Conservation (phyloP, 75 land plant species). For the Selaginella tamariscina region DNA sequence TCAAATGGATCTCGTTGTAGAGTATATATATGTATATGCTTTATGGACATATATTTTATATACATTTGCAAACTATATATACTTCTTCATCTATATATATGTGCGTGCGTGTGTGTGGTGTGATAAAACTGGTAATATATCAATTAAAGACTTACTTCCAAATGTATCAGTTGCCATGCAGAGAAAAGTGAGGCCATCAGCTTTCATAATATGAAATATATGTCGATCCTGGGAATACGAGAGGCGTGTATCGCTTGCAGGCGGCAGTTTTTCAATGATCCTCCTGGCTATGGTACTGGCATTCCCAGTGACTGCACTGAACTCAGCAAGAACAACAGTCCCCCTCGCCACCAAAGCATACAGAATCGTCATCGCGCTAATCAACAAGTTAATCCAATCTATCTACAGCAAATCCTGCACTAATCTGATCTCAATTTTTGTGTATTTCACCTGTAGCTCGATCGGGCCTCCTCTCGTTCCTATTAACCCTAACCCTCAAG, state of each 20-base stretch:
- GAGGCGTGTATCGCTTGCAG: slow-evolving; percentile 32
- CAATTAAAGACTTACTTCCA: slow-evolving; percentile 38
- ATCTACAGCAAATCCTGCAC: no score
- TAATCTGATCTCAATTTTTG: no score
- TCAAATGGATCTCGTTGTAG: no score
- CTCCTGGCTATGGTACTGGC: not conserved
- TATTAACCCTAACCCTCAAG: no score
- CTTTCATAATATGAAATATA: slow-evolving; percentile 55
- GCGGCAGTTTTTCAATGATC: slow-evolving; percentile 5
- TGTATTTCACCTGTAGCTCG: no score
- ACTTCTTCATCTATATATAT: no score
- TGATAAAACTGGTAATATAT: not conserved
- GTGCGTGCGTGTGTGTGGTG: not conserved
- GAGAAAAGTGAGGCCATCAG: slow-evolving; percentile 61
- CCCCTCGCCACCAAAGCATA: slow-evolving; percentile 6
- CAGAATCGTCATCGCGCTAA: slow-evolving; percentile 7
- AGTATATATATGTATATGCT: no score
- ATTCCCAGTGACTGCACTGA: slow-evolving; percentile 7
- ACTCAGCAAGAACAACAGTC: slow-evolving; percentile 1
- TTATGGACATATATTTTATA: no score
- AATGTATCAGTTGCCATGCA: slow-evolving; percentile 83
- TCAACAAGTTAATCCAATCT: no score
- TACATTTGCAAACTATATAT: no score
- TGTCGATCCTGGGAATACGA: slow-evolving; percentile 70
- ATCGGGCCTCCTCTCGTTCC: no score